Conservation (phyloP, 257 asterid genomes). For the Scutellaria baicalensis region DNA sequence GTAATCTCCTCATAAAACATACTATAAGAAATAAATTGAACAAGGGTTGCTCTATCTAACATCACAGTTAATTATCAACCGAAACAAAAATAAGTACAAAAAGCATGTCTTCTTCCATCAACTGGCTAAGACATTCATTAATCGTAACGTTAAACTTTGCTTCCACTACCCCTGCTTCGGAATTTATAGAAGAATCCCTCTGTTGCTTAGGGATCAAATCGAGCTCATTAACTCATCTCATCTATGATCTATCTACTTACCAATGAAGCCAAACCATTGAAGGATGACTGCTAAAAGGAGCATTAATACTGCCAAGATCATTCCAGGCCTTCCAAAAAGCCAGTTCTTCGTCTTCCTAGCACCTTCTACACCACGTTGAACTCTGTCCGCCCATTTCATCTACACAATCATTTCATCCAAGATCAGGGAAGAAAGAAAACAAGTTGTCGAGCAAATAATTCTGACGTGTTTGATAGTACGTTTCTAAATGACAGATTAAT, state of each 20-base stretch:
- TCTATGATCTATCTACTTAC: constrained; percentile 34
- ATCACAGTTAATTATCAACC: not conserved
- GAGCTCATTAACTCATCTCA: not conserved
- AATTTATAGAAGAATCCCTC: not conserved
- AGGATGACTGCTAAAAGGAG: constrained; percentile 73
- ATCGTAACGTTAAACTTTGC: not conserved
- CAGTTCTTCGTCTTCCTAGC: constrained; percentile 83
- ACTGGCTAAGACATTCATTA: too few relatives aligned
- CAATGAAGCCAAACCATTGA: constrained; percentile 71
- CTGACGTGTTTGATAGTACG: not conserved
- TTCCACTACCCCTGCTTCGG: not conserved
- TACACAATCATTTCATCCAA: constrained; percentile 25
- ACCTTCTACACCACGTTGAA: constrained; percentile 74
- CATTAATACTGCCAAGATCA: constrained; percentile 69
- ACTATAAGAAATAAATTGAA: not conserved
- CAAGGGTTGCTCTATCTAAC: not conserved
- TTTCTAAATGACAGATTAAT: not conserved
- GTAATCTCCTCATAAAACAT: too few relatives aligned
- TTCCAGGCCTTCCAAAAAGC: constrained; percentile 79
- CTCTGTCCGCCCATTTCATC: constrained; percentile 94
- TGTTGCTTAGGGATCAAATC: not conserved
- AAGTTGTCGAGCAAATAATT: not conserved
- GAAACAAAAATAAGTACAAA: not conserved
- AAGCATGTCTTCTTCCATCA: not conserved
- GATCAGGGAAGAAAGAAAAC: not conserved